These are phyloP conservation scores for Porogramme epimiltina DNA, from an alignment of 1,284 basidiomycete species.

Conservation along the genomic window DNA sequence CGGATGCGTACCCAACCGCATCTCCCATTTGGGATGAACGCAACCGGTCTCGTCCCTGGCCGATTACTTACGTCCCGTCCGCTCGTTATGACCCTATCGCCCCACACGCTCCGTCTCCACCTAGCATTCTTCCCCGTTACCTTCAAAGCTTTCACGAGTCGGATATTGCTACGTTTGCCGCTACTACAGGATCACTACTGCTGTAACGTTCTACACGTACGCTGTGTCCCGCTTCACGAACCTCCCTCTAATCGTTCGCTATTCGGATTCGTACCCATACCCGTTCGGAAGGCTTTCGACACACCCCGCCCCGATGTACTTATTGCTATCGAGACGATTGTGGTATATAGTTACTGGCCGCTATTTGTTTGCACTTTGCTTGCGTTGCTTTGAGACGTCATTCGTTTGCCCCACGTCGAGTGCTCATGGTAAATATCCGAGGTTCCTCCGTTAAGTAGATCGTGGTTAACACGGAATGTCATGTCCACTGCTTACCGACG, in stretches of 20 bases:
- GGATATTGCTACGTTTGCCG: conserved; percentile 9
- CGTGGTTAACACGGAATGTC: too few species aligned
- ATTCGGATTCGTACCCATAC: conserved; percentile 18
- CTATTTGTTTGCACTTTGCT: neutral
- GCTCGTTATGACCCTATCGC: conserved; percentile 33
- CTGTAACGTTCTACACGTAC: conserved; percentile 2
- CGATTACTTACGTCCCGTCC: conserved; percentile 35
- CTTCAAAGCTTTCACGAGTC: conserved; percentile 8
- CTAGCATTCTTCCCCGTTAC: neutral
- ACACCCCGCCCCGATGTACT: conserved; percentile 11
- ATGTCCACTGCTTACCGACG: too few species aligned
- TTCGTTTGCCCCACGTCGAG: neutral
- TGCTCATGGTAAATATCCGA: too few species aligned
- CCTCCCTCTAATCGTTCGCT: conserved; percentile 14
- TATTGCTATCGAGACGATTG: conserved; percentile 9
- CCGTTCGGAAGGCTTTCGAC: conserved; percentile 13
- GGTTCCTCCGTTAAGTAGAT: too few species aligned
- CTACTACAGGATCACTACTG: conserved; percentile 2
- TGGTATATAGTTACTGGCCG: conserved; percentile 10
- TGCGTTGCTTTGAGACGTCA: neutral
- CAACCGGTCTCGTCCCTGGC: neutral
- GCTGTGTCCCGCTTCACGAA: conserved; percentile 8
- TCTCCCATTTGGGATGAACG: neutral
- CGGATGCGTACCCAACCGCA: neutral
- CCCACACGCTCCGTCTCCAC: neutral